Base-by-base conservation (phyloP, 2,329 filamentous ascomycete species). In the Decorospora gaudefroyi region DNA sequence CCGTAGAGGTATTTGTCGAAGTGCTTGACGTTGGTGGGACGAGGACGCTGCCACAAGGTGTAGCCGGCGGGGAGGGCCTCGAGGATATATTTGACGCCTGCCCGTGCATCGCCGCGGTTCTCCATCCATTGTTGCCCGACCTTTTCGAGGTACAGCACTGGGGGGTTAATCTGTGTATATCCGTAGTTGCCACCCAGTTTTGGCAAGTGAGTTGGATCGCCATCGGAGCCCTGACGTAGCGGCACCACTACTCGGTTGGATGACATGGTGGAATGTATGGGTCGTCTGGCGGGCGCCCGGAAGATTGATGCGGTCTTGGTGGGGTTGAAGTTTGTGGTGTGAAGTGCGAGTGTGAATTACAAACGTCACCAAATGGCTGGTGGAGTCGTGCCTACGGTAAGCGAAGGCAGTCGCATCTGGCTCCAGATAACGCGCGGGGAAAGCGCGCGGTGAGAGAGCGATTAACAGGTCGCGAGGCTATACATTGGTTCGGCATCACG, bases 1-100 rank as follows among this genome's bases (percentile, higher is more conserved):
- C 82, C 82, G 42, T 73, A 84, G 0, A 84, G 65, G 42, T 78
- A 82, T 35, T 76, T 74, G 59, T 84, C 82, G 6, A 74, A 56
- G 61, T 79, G 62, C 27, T 44, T 33, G 42, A 70, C 27, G 0
- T 72, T 65, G 2, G 56, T 70, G 2, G 57, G 57, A n/a, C 80
- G 73, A 1, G 73, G 67, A 17, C 75, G 73, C 33, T 81, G 73
- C 55, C 75, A 78, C 0, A 82, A 57, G 0, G 65, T 68, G 58
- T 82, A 85, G 2, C 80, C 80, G 3, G 72, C 61, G 2, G 82
- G 82, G 0, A 85, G 64, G 11, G 62, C 59, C 39, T 82, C 74
- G 1, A 85, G 69, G 2, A 67, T 71, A 59, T 83, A 83, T 2
- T 62, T 63, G 8, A 74, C 61, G 2, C 73, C 57, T 0, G 61